A percentile compares a stretch with the other conserved stretches of the same genome.
Conservation (phyloP, 768 basidiomycete genomes). For the Tylopilus sp. region DNA sequence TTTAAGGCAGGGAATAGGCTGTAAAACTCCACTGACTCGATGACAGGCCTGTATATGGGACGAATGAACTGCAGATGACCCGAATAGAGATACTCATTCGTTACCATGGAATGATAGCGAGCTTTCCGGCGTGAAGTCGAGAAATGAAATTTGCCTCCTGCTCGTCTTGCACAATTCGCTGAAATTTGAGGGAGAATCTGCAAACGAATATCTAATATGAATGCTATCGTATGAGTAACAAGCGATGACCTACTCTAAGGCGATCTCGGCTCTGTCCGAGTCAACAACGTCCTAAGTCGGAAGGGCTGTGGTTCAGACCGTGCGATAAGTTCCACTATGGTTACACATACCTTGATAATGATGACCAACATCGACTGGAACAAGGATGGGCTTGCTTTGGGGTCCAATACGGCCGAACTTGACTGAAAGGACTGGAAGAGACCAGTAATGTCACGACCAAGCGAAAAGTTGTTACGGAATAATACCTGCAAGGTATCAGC, state of each 20-base stretch:
- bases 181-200: conserved; percentile 56
- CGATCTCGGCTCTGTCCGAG: conserved; percentile 56
- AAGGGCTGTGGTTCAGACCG: neutral
- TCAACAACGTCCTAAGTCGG: conserved; percentile 59
- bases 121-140: conserved; percentile 50
- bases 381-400: conserved; percentile 52
- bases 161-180: conserved; percentile 60
- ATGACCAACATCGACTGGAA: conserved; percentile 59
- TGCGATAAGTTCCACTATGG: accelerated
- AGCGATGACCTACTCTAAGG: conserved; percentile 43
- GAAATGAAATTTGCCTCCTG: conserved; percentile 63
- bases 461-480: conserved; percentile 63
- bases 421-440: conserved; percentile 63
- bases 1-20: conserved; percentile 48
- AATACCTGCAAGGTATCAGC: conserved; percentile 40
- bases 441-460: conserved; percentile 56
- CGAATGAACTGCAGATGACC: neutral
- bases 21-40: conserved; percentile 61
- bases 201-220: neutral
- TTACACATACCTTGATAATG: conserved; percentile 51
- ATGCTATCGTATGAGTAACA: neutral
- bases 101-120: conserved; percentile 59
- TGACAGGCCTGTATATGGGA: conserved; percentile 42
- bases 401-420: conserved; percentile 56
- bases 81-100: neutral